These are phyloP conservation scores for Salix viminalis DNA, from an alignment of 345 rosid species.

Conservation along the genomic window DNA sequence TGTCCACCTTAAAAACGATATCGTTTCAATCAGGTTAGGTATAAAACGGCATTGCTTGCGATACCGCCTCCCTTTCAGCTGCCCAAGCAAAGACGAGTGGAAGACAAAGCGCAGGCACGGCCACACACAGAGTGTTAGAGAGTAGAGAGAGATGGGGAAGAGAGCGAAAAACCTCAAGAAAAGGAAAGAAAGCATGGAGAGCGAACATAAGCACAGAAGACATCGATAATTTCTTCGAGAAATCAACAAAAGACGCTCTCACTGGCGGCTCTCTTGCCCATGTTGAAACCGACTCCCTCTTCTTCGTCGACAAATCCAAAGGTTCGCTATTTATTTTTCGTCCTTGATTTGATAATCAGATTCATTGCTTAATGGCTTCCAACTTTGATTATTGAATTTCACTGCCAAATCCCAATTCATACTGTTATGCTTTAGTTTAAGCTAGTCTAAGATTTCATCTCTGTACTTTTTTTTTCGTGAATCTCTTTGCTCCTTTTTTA, in stretches of 20 bases:
- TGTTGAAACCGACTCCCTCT: slow-evolving; percentile 61
- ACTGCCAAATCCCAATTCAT: too few species aligned
- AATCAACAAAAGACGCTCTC: slow-evolving; percentile 75
- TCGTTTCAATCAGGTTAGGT: not conserved
- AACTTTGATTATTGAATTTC: too few species aligned
- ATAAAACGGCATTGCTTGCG: not conserved
- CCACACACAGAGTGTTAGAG: not conserved
- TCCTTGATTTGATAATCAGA: not conserved
- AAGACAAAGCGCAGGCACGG: not conserved
- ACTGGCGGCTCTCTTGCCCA: slow-evolving; percentile 77
- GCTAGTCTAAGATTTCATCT: too few species aligned
- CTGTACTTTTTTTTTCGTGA: too few species aligned
- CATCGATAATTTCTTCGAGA: slow-evolving; percentile 63
- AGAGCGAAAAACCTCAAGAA: slow-evolving; percentile 67
- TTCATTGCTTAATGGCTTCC: too few species aligned
- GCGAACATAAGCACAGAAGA: slow-evolving; percentile 87
- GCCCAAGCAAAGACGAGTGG: slow-evolving; percentile 10
- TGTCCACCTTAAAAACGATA: not conserved
- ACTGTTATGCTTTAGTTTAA: too few species aligned
- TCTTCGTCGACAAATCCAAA: slow-evolving; percentile 65
- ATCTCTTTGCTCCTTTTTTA: too few species aligned
- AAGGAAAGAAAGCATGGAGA: slow-evolving; percentile 96
- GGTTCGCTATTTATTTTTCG: slow-evolving; percentile 28
- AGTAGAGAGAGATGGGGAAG: slow-evolving; percentile 54
- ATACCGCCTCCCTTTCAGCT: not conserved